These are phyloP conservation scores for Xylaria sp. DNA, from an alignment of 495 filamentous ascomycete genomes.

Conservation along the genomic window DNA sequence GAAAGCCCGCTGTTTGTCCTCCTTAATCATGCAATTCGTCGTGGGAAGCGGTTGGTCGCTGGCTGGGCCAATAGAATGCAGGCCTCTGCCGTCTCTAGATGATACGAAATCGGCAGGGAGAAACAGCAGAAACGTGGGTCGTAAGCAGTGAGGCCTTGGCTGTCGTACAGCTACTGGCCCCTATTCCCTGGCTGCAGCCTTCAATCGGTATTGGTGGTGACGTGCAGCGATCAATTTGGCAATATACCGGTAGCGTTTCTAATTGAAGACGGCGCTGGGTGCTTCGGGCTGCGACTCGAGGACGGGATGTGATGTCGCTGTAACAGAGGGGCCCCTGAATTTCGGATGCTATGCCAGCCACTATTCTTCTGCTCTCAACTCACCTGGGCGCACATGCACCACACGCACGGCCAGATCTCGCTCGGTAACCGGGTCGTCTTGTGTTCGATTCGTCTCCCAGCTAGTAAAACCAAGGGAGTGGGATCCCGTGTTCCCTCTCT, in stretches of 20 bases:
- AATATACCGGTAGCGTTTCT: slow-evolving; percentile 18
- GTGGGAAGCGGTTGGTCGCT: slow-evolving; percentile 18
- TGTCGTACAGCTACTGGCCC: slow-evolving; percentile 20
- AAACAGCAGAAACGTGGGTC: slow-evolving; percentile 26
- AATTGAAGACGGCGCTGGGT: not conserved
- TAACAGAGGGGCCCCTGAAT: slow-evolving; percentile 19
- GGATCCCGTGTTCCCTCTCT: slow-evolving; percentile 18
- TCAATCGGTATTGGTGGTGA: slow-evolving; percentile 23
- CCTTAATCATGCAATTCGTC: slow-evolving; percentile 15
- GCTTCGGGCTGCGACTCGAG: slow-evolving; percentile 20
- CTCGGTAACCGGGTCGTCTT: slow-evolving; percentile 21
- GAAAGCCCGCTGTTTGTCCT: slow-evolving; percentile 14
- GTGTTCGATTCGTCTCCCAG: slow-evolving; percentile 11
- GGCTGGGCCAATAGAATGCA: slow-evolving; percentile 24
- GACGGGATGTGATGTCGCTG: slow-evolving; percentile 3
- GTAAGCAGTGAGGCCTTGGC: slow-evolving; percentile 17
- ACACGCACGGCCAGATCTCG: slow-evolving; percentile 2
- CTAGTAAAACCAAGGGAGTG: slow-evolving; percentile 16
- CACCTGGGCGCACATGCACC: slow-evolving; percentile 2
- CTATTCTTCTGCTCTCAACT: not conserved
- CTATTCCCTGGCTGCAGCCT: slow-evolving; percentile 16
- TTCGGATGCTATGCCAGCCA: slow-evolving; percentile 15
- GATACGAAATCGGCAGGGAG: slow-evolving; percentile 23
- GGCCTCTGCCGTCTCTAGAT: slow-evolving; percentile 5
- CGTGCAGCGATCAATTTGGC: slow-evolving; percentile 11